Percentiles rank a stretch among this genome's conserved stretches.
Conservation (phyloP, 2,329 filamentous ascomycete genomes). For the Claviceps sp. region DNA sequence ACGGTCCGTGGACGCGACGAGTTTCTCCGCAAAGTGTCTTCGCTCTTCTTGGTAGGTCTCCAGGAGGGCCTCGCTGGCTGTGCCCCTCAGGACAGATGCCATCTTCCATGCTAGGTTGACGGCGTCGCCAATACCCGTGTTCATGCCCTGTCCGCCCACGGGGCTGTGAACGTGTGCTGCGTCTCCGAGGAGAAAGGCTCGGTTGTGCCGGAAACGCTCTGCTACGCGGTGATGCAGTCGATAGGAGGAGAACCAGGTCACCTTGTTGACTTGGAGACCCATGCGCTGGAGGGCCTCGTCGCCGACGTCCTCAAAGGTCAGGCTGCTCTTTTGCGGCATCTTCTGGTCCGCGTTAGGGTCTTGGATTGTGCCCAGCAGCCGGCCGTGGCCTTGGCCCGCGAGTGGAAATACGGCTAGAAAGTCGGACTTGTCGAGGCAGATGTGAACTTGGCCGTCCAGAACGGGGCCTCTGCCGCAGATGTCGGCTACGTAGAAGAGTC, state of each 20-base stretch:
- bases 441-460: conserved; percentile 3
- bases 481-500: conserved; percentile 2
- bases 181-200: conserved; percentile 35
- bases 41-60: conserved; percentile 1
- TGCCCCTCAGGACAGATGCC: conserved; percentile 14
- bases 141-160: conserved; percentile 44
- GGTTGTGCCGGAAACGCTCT: not conserved
- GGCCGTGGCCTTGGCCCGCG: not conserved
- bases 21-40: not conserved
- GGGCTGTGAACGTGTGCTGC: conserved; percentile 43
- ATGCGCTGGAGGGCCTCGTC: not conserved
- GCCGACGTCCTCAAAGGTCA: not conserved
- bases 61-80: not conserved
- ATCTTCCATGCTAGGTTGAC: conserved; percentile 43
- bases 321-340: not conserved
- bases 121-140: conserved; percentile 43
- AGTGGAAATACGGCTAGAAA: conserved; percentile 1
- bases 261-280: not conserved
- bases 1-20: not conserved
- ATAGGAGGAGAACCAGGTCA: conserved; percentile 1
- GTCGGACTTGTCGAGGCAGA: conserved; percentile 1
- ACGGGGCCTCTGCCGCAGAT: not conserved
- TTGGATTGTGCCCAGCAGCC: not conserved
- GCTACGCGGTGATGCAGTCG: conserved; percentile 2
- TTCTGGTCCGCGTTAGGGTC: not conserved